These are phyloP conservation scores for Penicillium mononematosum DNA, from an alignment of 495 filamentous ascomycete species.

Conservation along the genomic window DNA sequence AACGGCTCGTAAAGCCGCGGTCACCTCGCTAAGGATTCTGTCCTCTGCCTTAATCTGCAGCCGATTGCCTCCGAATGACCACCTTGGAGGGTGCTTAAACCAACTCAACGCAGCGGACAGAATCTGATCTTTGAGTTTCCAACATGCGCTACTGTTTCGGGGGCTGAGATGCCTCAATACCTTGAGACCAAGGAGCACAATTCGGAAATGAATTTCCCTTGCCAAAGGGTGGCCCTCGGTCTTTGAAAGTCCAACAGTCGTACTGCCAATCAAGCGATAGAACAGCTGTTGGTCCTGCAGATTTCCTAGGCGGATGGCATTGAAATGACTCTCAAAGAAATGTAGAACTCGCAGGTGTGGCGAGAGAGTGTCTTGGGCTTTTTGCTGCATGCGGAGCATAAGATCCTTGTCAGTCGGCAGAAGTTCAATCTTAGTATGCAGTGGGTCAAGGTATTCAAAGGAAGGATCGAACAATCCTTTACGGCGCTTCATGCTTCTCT, in stretches of 20 bases:
- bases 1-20: conserved; percentile 56
- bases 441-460: conserved; percentile 78
- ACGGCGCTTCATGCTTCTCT: conserved; percentile 68
- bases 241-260: conserved; percentile 66
- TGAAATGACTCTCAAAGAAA: conserved; percentile 91
- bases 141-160: conserved; percentile 57
- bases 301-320: conserved; percentile 78
- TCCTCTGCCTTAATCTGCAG: conserved; percentile 92
- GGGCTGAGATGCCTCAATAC: conserved; percentile 69
- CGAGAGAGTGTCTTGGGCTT: conserved; percentile 72
- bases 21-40: conserved; percentile 75
- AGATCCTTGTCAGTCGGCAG: conserved; percentile 80
- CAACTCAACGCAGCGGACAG: conserved; percentile 81
- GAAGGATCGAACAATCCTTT: conserved; percentile 77
- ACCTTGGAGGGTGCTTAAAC: conserved; percentile 80
- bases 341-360: conserved; percentile 85
- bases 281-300: conserved; percentile 77
- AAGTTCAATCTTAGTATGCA: conserved; percentile 88
- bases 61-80: conserved; percentile 94
- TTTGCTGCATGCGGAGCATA: conserved; percentile 71
- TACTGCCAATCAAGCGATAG: conserved; percentile 71
- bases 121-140: conserved; percentile 82
- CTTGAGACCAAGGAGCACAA: conserved; percentile 76
- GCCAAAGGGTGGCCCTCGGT: conserved; percentile 80
- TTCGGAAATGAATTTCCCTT: conserved; percentile 85